Evolutionary conservation across 2,329 filamentous ascomycete genomes (phyloP), one percentile per base, ranked within the genome.

Genomic region (Nothophoma quercina): DNA sequence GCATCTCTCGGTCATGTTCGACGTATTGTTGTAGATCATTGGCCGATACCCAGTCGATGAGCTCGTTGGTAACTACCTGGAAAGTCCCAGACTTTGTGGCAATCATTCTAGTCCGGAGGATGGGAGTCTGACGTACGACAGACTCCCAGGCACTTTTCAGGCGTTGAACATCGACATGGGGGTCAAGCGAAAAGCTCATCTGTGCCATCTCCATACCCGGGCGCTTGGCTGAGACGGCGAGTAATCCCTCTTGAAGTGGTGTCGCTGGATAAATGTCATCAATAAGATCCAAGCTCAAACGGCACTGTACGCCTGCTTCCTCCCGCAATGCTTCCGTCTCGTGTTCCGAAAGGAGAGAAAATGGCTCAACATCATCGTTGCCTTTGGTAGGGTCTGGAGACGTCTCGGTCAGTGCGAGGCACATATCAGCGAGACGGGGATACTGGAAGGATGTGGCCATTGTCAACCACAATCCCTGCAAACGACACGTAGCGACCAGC

Each of bases 121-220:
- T 30, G 5, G 28, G 28, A 6, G 10, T 7, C 5, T 6, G 5
- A 7, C 10, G 6, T 4, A 30, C 28, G 13, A 74, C 68, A 4
- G 66, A 59, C 38, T 76, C 69, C 76, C 77, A 81, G 1, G 78
- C 71, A 7, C 58, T 53, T 51, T 75, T 75, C 62, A 80, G 76
- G 1, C 33, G 30, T 5, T 40, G 1, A 7, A 52, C 2, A 22
- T 55, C 42, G 13, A 55, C 18, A 15, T 41, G 9, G 2, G 13
- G 19, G 3, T 33, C 28, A 15, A 62, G 33, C 5, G 60, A 59
- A 55, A 75, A 77, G 0, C 73, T 60, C 22, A 72, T 72, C 23
- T 81, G 80, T 2, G 79, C 81, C 2, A 85, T 75, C 35, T 85
- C 85, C 0, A 79, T 77, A 35, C 81, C 81, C 30, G 76, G 75